Conservation (phyloP, 2,329 filamentous ascomycete species). For the Sclerotinia nivalis region DNA sequence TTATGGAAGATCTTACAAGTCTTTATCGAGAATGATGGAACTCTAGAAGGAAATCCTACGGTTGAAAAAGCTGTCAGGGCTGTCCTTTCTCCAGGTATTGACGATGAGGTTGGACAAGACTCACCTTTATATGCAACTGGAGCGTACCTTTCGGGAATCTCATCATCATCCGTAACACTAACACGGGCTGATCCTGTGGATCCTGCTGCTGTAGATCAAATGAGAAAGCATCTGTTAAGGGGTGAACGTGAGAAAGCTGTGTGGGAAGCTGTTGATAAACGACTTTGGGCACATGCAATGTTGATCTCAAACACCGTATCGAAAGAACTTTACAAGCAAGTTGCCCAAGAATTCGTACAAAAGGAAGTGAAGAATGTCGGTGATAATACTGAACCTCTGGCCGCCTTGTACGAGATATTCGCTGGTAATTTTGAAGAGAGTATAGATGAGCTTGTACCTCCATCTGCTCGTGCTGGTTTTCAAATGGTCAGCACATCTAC, state of each 20-base stretch:
- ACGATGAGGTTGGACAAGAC: constrained; percentile 35
- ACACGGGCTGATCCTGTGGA: constrained; percentile 68
- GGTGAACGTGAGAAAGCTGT: constrained; percentile 90
- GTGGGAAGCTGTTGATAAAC: constrained; percentile 89
- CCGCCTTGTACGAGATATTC: constrained; percentile 89
- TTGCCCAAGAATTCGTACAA: constrained; percentile 91
- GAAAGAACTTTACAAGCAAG: constrained; percentile 83
- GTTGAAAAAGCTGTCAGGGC: constrained; percentile 75
- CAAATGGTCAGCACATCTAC: constrained; percentile 82
- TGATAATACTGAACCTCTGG: constrained; percentile 81
- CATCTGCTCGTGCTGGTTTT: constrained; percentile 86
- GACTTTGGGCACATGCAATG: constrained; percentile 95
- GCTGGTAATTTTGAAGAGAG: constrained; percentile 94
- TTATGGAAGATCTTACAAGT: constrained; percentile 84
- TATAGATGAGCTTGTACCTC: constrained; percentile 91
- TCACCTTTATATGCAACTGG: constrained; percentile 43
- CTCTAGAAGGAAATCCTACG: constrained; percentile 69
- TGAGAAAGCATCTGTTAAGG: constrained; percentile 71
- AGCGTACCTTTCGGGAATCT: constrained; percentile 45
- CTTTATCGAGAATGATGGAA: constrained; percentile 84
- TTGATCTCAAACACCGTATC: constrained; percentile 79
- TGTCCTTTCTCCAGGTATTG: constrained; percentile 64
- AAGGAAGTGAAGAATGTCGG: constrained; percentile 86
- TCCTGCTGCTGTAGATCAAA: constrained; percentile 65
- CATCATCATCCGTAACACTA: constrained; percentile 40